Evolutionary conservation across 2,329 filamentous ascomycete species (phyloP), one percentile per base, ranked within the genome.

Genomic region (Aspergillus brasiliensis): DNA sequence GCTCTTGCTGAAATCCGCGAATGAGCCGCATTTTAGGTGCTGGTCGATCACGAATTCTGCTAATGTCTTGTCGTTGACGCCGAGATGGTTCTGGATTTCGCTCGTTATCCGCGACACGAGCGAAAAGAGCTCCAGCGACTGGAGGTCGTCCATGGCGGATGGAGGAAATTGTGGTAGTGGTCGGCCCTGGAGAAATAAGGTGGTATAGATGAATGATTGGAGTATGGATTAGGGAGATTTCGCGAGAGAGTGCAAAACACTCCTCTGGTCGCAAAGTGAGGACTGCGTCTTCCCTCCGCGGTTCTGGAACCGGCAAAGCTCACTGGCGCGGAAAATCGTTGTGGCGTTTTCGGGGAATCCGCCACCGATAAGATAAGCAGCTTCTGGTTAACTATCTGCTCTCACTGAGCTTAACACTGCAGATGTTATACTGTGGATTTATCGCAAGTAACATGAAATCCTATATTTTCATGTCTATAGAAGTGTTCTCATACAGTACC

Each of bases 21-120:
- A 82, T 27, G 84, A 84, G 54, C 82, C 83, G 80, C 88, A 90
- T 83, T 93, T 86, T 74, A 89, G 78, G 69, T 96, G 91, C 74
- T 97, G 90, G 62, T 91, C 91, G 72, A 99, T 97, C 70, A 99
- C 87, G 73, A 97, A 99, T 77, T 99, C 95, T 68, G 95, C 93
- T 25, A 99, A 87, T 5, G 92, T 97, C 78, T 96, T 97, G 79
- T 99, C 93, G 74, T 86, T 90, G 69, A 97, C 87, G 58, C 93
- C 92, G 61, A 98, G 79, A 78, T 99, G 91, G 73, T 99, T 99
- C 70, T 96, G 90, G 56, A 99, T 84, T 78, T 99, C 95, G 17
- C 91, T 94, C 13, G 92, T 92, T 69, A 99, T 92, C 77, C 94
- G 97, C 53, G 92, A 95, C 58, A 98, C 92, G 71, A 99, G 88